Conservation (phyloP, 1,139 yeast species). For the Williopsis jadinii region DNA sequence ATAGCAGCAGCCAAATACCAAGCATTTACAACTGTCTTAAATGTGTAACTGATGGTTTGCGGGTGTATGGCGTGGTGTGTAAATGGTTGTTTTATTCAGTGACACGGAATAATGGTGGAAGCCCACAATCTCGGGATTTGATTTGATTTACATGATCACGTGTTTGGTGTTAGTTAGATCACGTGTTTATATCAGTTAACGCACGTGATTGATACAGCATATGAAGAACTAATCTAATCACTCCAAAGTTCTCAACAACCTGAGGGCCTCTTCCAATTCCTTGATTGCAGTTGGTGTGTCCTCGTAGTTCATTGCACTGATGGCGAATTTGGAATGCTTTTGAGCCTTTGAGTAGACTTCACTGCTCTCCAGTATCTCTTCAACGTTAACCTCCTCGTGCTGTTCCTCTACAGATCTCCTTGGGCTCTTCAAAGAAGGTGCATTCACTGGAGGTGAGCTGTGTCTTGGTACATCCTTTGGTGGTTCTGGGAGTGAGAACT, state of each 20-base stretch:
- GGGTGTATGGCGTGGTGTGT: no score
- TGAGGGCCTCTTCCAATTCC: conserved; percentile 65
- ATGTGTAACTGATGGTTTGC: no score
- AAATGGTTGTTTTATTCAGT: no score
- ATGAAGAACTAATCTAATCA: no score
- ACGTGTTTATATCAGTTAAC: no score
- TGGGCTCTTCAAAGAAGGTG: background rate
- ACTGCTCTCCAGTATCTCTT: conserved; percentile 46
- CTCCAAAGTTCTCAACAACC: conserved; percentile 24
- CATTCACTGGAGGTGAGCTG: background rate
- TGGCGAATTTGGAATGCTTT: conserved; percentile 84
- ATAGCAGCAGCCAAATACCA: no score
- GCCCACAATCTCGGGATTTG: no score
- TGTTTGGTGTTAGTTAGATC: no score
- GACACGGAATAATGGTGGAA: no score
- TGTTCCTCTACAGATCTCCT: conserved; percentile 1
- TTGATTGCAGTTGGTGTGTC: conserved; percentile 74
- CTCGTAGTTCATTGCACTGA: conserved; percentile 90
- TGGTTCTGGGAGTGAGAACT: conserved; percentile 9
- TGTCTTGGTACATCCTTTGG: conserved; percentile 9
- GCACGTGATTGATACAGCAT: no score
- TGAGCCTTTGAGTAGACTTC: conserved; percentile 67
- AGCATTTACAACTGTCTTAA: no score
- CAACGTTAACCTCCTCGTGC: conserved; percentile 29
- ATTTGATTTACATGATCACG: no score